Evolutionary conservation across 352 stramenopile species (phyloP), one percentile per base, ranked within the genome.

Genomic region (Globisporangium spinosum): DNA sequence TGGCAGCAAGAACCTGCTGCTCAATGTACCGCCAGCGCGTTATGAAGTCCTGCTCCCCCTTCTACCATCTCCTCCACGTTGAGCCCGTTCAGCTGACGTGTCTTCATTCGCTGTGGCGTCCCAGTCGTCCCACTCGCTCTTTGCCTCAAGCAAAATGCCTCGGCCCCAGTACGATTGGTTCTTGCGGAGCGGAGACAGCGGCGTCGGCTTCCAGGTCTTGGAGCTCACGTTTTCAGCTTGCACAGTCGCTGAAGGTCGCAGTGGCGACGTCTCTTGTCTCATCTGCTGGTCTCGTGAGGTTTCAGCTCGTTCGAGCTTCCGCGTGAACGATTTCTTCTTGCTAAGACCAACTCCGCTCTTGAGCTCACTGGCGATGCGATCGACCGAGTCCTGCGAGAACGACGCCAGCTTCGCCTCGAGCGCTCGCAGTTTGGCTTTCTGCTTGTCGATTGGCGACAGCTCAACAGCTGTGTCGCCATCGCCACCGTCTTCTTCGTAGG

Each of bases 321-420:
- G 17, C n/a, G 12, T 51, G 22, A 20, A 17, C 29, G 22, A 22
- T 25, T 1, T 53, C 12, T 22, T 27, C 9, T 25, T 35, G 3
- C 32, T 35, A 2, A 45, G 25, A 10, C 29, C 63, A 17, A 29
- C 35, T 32, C 47, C 17, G 20, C 22, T 69, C 61, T 63, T 60
- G 61, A 72, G 67, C 29, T 77, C 64, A 27, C 43, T 76, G 15
- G 65, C 58, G 57, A 83, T 83, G 32, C 81, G 81, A 54, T 74
- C 58, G 45, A 91, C 63, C 2, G 81, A 82, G 29, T 78, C 78
- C 4, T 72, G 72, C 4, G 83, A 83, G 27, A 90, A 87, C 23
- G 65, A 55, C 61, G 79, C 72, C 12, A 91, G 74, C 35, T 84
- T 89, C 23, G 78, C 61, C 64, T 90, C 81, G 4, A 91, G 72